These are phyloP conservation scores for Kalanchoe fedtschenkoi DNA, from an alignment of 164 flowering plant species.

Conservation along the genomic window DNA sequence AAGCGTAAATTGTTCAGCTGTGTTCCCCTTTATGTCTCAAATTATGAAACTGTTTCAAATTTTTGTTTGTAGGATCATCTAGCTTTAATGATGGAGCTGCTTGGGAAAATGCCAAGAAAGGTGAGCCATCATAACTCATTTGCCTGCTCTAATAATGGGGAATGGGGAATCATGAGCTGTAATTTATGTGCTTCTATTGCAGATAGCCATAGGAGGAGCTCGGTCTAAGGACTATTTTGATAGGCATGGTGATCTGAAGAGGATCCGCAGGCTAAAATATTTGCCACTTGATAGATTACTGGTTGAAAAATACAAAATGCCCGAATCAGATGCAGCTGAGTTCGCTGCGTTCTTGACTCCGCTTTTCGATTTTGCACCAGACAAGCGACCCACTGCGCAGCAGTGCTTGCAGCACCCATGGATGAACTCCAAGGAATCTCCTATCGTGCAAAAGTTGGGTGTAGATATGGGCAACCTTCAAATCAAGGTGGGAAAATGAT, in stretches of 20 bases:
- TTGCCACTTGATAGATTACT: slow-evolving; percentile 56
- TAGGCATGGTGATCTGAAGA: slow-evolving; percentile 82
- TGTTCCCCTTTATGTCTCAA: too few relatives aligned
- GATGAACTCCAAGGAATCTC: too few relatives aligned
- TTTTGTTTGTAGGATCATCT: slow-evolving; percentile 92
- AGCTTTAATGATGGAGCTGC: slow-evolving; percentile 93
- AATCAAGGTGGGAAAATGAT: slow-evolving; percentile 35
- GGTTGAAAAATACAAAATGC: slow-evolving; percentile 58
- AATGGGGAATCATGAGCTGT: too few relatives aligned
- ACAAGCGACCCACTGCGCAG: slow-evolving; percentile 84
- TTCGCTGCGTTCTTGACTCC: slow-evolving; percentile 68
- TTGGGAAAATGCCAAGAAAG: slow-evolving; percentile 94
- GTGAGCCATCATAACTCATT: slow-evolving; percentile 22
- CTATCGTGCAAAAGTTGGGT: slow-evolving; percentile 26
- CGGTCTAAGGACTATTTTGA: slow-evolving; percentile 80
- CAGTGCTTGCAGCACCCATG: slow-evolving; percentile 81
- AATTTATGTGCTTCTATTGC: too few relatives aligned
- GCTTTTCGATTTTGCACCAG: slow-evolving; percentile 81
- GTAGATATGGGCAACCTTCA: slow-evolving; percentile 44
- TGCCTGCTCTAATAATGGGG: too few relatives aligned
- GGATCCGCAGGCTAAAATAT: slow-evolving; percentile 73
- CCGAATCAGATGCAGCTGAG: slow-evolving; percentile 56
- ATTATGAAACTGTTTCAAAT: too few relatives aligned
- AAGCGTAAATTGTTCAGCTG: too few relatives aligned
- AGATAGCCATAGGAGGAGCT: slow-evolving; percentile 72